A percentile compares a stretch with the other conserved stretches of the same genome.
Conservation (phyloP, 257 asterid genomes). For the Nicotiana tomentosiformis region DNA sequence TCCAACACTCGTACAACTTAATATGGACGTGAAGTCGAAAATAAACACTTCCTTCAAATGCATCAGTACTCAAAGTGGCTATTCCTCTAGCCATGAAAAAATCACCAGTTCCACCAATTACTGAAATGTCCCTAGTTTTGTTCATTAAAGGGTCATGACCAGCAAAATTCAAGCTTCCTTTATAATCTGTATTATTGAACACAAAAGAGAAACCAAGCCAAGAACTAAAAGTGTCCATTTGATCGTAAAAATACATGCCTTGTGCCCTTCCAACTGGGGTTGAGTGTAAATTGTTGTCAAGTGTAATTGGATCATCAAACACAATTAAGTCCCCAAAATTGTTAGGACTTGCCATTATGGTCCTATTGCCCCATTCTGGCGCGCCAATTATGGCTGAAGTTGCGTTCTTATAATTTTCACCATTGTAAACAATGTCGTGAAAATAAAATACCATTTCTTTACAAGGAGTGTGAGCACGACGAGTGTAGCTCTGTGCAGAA, state of each 20-base stretch:
- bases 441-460: conserved; percentile 26
- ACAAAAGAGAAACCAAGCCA: conserved; percentile 42
- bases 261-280: conserved; percentile 43
- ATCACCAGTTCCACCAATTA: conserved; percentile 45
- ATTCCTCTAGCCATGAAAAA: conserved; percentile 40
- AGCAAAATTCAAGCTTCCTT: conserved; percentile 36
- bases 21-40: conserved; percentile 35
- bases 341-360: conserved; percentile 20
- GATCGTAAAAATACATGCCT: conserved; percentile 44
- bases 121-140: conserved; percentile 40
- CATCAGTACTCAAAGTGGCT: conserved; percentile 38
- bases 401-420: conserved; percentile 30
- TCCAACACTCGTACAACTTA: conserved; percentile 43
- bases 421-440: conserved; percentile 38
- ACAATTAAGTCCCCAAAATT: conserved; percentile 39
- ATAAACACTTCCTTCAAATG: conserved; percentile 38
- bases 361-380: conserved; percentile 31
- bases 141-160: conserved; percentile 42
- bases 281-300: conserved; percentile 35
- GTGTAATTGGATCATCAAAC: conserved; percentile 43
- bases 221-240: conserved; percentile 25
- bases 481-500: neutral
- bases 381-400: conserved; percentile 34
- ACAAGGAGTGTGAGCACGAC: conserved; percentile 11
- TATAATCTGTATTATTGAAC: conserved; percentile 28